Base-by-base conservation (phyloP, 1,139 yeast genomes). In the Insectozyma bohioensis region DNA sequence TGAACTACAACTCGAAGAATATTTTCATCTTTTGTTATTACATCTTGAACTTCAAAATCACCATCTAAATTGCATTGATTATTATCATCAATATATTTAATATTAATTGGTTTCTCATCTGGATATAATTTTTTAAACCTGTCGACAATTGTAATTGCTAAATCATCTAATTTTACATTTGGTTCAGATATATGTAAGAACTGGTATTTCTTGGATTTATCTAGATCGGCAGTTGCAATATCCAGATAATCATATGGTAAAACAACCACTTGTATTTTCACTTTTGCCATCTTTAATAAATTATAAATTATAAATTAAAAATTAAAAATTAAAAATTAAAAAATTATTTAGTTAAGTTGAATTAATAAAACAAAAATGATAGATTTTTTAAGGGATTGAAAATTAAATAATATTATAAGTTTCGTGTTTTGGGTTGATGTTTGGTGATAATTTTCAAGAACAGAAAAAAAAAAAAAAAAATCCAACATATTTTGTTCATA, bases 11-110 rank as follows among this genome's bases (percentile, higher is more conserved):
- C 80, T 31, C 81, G 60, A 11, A 84, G 65, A 3, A 73, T 56
- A 41, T 76, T 80, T 26, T 75, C 78, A 17, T 67, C 61, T 20
- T 61, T 67, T 48, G 85, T 81, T 6, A 83, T 24, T 12, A 31
- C 79, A 45, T 82, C 86, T 6, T 70, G 70, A 0, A 79, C 80
- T 4, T 56, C 42, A 45, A 78, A 85, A 38, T 84, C 95, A 0
- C 88, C 87, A 53, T 85, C 95, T 43, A 85, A 59, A 52, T 85
- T 95, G 47, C 88, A 83, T 40, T 69, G 68, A 39, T 76, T 72
- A 19, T 58, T 55, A 51, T 85, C 90, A 49, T 84, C 92, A 7
- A 84, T 57, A 31, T 75, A 72, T 14, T 69, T 60, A 23, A 85
- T 74, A 4, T 62, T 63, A 11, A 83, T 51, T 1, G 70, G 66